These are phyloP conservation scores for Linaria vulgaris DNA, from an alignment of 257 asterid genomes.

Conservation along the genomic window DNA sequence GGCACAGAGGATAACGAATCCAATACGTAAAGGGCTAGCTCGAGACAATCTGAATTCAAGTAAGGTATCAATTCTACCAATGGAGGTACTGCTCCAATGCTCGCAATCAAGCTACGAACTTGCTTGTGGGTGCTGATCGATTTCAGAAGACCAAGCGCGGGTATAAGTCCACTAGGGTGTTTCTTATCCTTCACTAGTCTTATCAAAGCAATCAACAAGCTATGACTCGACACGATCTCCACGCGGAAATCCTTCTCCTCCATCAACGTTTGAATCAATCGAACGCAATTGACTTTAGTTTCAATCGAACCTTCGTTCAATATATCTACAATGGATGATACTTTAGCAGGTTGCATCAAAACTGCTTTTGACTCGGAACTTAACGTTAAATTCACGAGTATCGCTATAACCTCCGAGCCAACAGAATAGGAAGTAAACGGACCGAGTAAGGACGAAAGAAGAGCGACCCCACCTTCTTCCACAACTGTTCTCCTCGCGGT, in stretches of 20 bases:
- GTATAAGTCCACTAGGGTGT: slow-evolving; percentile 48
- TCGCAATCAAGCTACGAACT: slow-evolving; percentile 45
- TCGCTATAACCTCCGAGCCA: slow-evolving; percentile 57
- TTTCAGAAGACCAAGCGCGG: slow-evolving; percentile 59
- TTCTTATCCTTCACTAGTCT: slow-evolving; percentile 53
- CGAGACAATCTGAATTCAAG: slow-evolving; percentile 50
- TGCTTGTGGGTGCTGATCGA: slow-evolving; percentile 42
- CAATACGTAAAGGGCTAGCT: slow-evolving; percentile 47
- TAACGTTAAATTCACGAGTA: slow-evolving; percentile 48
- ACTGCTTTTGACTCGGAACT: slow-evolving; percentile 45
- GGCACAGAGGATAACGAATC: slow-evolving; percentile 47
- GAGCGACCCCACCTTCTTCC: slow-evolving; percentile 52
- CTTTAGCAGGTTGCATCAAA: slow-evolving; percentile 69
- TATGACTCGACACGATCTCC: slow-evolving; percentile 51
- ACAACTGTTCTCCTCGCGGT: slow-evolving; percentile 54
- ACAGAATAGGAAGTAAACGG: slow-evolving; percentile 69
- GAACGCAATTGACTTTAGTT: slow-evolving; percentile 56
- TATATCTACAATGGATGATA: slow-evolving; percentile 57
- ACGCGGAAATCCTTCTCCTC: slow-evolving; percentile 51
- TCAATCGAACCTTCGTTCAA: slow-evolving; percentile 66
- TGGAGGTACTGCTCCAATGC: slow-evolving; percentile 60
- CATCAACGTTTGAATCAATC: slow-evolving; percentile 49
- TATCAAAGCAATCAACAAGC: slow-evolving; percentile 59
- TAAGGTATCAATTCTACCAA: slow-evolving; percentile 49
- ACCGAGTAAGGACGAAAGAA: slow-evolving; percentile 61